Evolutionary conservation across 2,329 filamentous ascomycete genomes (phyloP).

Genomic region (Ophiocordyceps unilateralis): DNA sequence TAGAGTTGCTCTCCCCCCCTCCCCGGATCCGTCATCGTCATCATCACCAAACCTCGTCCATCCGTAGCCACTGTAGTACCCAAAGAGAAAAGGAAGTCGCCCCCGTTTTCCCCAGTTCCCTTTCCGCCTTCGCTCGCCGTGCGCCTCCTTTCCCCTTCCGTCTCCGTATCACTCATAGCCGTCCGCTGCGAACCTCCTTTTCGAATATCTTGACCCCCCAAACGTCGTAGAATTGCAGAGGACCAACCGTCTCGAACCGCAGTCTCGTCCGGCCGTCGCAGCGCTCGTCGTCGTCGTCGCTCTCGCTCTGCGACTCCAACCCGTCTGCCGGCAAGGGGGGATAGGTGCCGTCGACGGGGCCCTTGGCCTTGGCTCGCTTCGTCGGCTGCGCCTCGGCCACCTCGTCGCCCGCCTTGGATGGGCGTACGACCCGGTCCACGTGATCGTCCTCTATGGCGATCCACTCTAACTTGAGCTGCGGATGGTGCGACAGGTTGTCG

Average conservation of each 20-base stretch:
- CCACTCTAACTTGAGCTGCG: slow-evolving; percentile 38
- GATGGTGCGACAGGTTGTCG: slow-evolving; percentile 38
- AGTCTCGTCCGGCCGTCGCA: slow-evolving; percentile 14
- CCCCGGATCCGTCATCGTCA: too few relatives aligned
- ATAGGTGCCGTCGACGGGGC: slow-evolving; percentile 6
- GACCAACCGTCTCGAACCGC: slow-evolving; percentile 18
- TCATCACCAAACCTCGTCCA: too few relatives aligned
- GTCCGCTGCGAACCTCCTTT: slow-evolving; percentile 31
- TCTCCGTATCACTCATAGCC: slow-evolving; percentile 9
- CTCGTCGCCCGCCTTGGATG: slow-evolving; percentile 15
- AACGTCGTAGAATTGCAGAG: slow-evolving; percentile 20
- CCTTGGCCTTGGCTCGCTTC: slow-evolving; percentile 19
- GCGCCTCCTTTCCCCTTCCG: too few relatives aligned
- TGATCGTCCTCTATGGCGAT: slow-evolving; percentile 34
- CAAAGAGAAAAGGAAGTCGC: too few relatives aligned
- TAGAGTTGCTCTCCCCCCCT: too few relatives aligned
- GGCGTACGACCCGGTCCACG: slow-evolving; percentile 30
- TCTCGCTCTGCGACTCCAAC: slow-evolving; percentile 16
- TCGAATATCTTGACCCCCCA: slow-evolving; percentile 38
- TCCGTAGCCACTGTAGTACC: too few relatives aligned
- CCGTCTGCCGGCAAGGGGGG: slow-evolving; percentile 12
- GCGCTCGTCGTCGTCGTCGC: slow-evolving; percentile 12
- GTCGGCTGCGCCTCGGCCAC: slow-evolving; percentile 11
- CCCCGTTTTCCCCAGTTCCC: too few relatives aligned
- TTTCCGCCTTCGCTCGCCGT: background rate